Percentiles rank a stretch among this genome's conserved stretches.
Conservation (phyloP, 73 alveolate species). For the Stentor coeruleus region DNA sequence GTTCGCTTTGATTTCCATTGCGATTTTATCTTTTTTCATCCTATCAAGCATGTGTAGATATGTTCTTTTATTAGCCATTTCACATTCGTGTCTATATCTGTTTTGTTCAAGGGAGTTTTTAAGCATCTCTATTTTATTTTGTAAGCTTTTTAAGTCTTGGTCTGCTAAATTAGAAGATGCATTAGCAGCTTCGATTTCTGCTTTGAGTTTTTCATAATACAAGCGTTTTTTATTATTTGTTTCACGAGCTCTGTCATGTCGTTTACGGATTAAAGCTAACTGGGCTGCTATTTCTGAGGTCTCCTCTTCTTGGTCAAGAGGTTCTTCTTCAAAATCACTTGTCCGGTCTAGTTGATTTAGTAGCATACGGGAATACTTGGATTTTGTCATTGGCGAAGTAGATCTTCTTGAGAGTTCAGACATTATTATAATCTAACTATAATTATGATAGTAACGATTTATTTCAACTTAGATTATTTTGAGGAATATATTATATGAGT, state of each 20-base stretch:
- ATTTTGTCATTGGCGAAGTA: not conserved
- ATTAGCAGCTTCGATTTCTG: not conserved
- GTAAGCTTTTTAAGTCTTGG: not conserved
- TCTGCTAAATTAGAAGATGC: not conserved
- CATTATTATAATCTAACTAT: too few relatives aligned
- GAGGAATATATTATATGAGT: too few relatives aligned
- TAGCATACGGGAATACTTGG: too few relatives aligned
- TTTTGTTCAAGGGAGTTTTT: constrained; percentile 45
- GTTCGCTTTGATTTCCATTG: constrained; percentile 40
- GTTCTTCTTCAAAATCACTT: constrained; percentile 8
- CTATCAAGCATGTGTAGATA: constrained; percentile 69
- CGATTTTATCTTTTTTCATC: constrained; percentile 68
- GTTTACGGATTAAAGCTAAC: not conserved
- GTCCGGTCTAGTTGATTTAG: too few relatives aligned
- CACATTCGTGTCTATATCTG: constrained; percentile 55
- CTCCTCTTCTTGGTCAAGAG: constrained; percentile 12
- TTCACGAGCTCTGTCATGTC: constrained; percentile 14
- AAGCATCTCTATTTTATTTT: constrained; percentile 36
- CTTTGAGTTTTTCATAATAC: not conserved
- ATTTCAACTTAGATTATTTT: too few relatives aligned
- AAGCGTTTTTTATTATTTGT: not conserved
- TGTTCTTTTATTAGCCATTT: constrained; percentile 41
- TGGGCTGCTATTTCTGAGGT: constrained; percentile 17
- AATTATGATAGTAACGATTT: too few relatives aligned
- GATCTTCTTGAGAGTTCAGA: constrained; percentile 8